A percentile compares a stretch with the other conserved stretches of the same genome.
phyloP scores from a whole-genome alignment of 192 early-diverging fungal species.

The Backusella psychrophila region DNA sequence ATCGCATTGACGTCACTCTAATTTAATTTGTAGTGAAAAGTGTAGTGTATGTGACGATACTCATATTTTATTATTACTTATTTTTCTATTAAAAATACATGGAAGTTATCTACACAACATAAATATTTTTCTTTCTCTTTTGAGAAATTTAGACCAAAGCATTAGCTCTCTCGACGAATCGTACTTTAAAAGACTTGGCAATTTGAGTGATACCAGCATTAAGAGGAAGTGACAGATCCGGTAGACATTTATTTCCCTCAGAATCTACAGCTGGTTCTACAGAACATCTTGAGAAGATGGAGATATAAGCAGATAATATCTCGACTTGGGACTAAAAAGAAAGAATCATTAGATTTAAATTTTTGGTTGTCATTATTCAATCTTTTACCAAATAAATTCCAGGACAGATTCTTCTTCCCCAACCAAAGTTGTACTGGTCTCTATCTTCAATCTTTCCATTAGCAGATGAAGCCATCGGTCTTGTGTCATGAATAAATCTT shows the following conservation, averaged over 20 bases:
- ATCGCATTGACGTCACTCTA: no score
- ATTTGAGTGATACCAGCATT: no score
- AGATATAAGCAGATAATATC: not conserved
- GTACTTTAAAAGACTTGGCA: no score
- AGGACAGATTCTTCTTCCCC: constrained; percentile 9
- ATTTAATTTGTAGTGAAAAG: no score
- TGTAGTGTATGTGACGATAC: no score
- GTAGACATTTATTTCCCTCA: not conserved
- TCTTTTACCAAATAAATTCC: constrained; percentile 1
- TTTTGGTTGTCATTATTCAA: not conserved
- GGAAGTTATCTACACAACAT: no score
- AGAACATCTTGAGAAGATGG: not conserved
- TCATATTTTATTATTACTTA: no score
- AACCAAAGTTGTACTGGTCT: constrained; percentile 1
- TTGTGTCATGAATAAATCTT: not conserved
- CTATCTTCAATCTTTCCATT: not conserved
- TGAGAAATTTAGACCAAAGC: no score
- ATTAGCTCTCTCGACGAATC: no score
- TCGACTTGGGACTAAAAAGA: not conserved
- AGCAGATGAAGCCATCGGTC: not conserved
- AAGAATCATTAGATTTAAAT: not conserved
- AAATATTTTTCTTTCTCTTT: no score
- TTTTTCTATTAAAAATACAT: no score
- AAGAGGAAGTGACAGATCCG: not conserved
- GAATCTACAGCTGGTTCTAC: not conserved